Conservation (phyloP, 2,329 filamentous ascomycete species). For the Aspergillus hiratsukae region DNA sequence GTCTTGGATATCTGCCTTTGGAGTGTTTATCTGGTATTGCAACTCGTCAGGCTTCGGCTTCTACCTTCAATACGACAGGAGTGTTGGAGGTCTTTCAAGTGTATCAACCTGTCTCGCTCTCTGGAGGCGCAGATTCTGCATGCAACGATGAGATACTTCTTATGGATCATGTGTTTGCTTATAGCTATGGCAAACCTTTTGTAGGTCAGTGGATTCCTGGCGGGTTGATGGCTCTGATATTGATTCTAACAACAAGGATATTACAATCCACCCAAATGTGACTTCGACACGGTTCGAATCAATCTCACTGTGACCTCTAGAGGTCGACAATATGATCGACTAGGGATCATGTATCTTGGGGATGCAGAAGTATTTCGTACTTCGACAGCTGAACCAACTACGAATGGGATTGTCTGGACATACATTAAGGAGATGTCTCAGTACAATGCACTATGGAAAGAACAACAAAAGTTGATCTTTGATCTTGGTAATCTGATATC, state of each 20-base stretch:
- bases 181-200: slow-evolving; percentile 69
- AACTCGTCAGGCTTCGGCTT: background rate
- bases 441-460: slow-evolving; percentile 64
- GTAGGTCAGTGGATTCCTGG: slow-evolving; percentile 51
- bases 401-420: slow-evolving; percentile 67
- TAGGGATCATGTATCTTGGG: slow-evolving; percentile 70
- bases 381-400: slow-evolving; percentile 73
- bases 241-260: slow-evolving; percentile 33
- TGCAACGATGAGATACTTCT: slow-evolving; percentile 47
- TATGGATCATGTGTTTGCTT: slow-evolving; percentile 67
- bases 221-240: background rate
- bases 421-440: slow-evolving; percentile 75
- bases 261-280: slow-evolving; percentile 63
- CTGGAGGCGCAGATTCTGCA: slow-evolving; percentile 24
- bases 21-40: background rate
- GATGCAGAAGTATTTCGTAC: slow-evolving; percentile 80
- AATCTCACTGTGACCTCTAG: slow-evolving; percentile 69
- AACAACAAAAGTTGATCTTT: slow-evolving; percentile 70
- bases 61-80: background rate
- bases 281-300: slow-evolving; percentile 70
- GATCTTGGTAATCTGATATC: slow-evolving; percentile 72
- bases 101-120: slow-evolving; percentile 58
- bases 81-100: slow-evolving; percentile 65
- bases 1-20: background rate
- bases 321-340: slow-evolving; percentile 71